Evolutionary conservation across 1,284 basidiomycete genomes (phyloP).

Genomic region (Earliella scabrosa): DNA sequence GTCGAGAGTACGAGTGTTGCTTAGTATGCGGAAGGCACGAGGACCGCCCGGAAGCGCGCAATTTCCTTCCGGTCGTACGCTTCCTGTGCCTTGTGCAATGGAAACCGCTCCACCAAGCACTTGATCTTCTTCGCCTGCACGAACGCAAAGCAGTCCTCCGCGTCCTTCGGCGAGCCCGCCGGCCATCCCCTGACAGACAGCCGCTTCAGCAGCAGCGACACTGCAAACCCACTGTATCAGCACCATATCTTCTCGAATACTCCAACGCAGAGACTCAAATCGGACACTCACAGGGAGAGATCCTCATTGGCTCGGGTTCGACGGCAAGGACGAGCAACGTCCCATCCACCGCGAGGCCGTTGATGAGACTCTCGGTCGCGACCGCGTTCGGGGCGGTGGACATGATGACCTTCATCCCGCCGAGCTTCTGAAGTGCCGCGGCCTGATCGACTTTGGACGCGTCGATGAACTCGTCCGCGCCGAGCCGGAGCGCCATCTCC

Average conservation of each 20-base stretch:
- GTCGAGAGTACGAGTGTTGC: too few relatives aligned
- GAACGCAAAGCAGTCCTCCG: conserved; percentile 29
- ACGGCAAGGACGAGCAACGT: conserved; percentile 30
- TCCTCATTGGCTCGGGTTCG: conserved; percentile 23
- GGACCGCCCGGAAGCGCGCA: conserved; percentile 35
- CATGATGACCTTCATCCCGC: conserved; percentile 34
- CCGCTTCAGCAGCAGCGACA: conserved; percentile 26
- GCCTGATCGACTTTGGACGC: conserved; percentile 28
- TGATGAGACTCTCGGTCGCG: conserved; percentile 24
- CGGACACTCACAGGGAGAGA: conserved; percentile 12
- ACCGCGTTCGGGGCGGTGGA: conserved; percentile 30
- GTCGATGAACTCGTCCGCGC: conserved; percentile 35
- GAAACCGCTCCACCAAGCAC: conserved; percentile 31
- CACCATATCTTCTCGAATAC: too few relatives aligned
- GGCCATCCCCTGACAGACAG: conserved; percentile 31
- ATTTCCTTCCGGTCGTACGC: conserved; percentile 28
- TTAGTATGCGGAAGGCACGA: too few relatives aligned
- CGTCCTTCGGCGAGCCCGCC: conserved; percentile 29
- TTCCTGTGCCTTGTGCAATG: conserved; percentile 31
- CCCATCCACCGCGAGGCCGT: conserved; percentile 29
- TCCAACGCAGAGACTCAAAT: background rate
- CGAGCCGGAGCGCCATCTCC: conserved; percentile 32
- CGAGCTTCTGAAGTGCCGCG: conserved; percentile 29
- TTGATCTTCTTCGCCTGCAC: conserved; percentile 26
- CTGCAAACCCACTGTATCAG: conserved; percentile 10